These are phyloP conservation scores for Zanthoxylum bungeanum DNA, from an alignment of 345 rosid genomes.

Conservation along the genomic window DNA sequence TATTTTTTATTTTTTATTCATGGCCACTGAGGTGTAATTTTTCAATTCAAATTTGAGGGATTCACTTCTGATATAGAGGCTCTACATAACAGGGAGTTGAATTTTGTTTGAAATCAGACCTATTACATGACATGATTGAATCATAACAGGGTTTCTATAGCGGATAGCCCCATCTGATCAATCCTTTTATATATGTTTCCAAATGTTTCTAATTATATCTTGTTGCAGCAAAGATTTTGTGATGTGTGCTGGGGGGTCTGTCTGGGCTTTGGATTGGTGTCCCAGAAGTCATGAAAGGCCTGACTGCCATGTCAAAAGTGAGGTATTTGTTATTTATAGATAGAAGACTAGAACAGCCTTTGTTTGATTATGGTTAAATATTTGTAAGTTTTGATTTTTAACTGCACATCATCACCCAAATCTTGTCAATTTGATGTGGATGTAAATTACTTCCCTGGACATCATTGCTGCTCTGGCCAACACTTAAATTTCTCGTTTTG, in stretches of 20 bases:
- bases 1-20: neutral
- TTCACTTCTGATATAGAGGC: neutral
- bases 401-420: neutral
- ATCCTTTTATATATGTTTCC: neutral
- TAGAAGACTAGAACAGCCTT: neutral
- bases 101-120: no score
- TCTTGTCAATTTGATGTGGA: neutral
- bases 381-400: neutral
- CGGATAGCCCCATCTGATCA: neutral
- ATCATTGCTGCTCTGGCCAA: neutral
- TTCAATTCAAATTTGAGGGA: neutral
- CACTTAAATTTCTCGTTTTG: no score
- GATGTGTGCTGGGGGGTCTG: conserved; percentile 81
- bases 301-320: conserved; percentile 47
- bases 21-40: no score
- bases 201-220: conserved; percentile 9
- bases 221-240: conserved; percentile 76
- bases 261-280: conserved; percentile 96
- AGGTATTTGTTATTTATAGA: conserved; percentile 42
- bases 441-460: neutral
- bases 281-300: conserved; percentile 55
- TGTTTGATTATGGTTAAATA: neutral
- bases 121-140: neutral
- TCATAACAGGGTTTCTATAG: neutral
- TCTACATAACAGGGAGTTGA: neutral